These are phyloP conservation scores for Tolypocladium ovalisporum DNA, from an alignment of 2,329 filamentous ascomycete species.

Conservation along the genomic window DNA sequence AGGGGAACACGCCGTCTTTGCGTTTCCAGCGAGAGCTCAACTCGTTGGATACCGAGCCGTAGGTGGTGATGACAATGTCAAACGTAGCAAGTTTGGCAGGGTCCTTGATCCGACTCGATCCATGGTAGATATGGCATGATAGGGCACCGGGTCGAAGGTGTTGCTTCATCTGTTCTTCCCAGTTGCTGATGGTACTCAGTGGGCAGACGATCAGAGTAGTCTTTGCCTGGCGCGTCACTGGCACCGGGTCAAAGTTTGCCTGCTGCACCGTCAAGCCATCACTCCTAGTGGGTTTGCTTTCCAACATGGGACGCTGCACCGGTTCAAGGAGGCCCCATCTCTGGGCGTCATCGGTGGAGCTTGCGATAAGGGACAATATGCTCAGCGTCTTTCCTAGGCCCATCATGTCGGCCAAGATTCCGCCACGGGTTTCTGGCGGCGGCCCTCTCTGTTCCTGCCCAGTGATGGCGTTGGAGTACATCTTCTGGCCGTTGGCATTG, in stretches of 20 bases:
- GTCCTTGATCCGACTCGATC: constrained; percentile 61
- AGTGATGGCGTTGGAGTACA: constrained; percentile 80
- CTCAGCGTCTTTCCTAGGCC: constrained; percentile 81
- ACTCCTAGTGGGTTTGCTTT: constrained; percentile 24
- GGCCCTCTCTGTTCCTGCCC: constrained; percentile 48
- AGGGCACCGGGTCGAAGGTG: constrained; percentile 59
- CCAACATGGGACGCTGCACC: constrained; percentile 31
- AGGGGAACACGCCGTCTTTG: constrained; percentile 49
- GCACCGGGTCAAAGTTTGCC: constrained; percentile 35
- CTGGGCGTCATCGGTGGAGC: constrained; percentile 50
- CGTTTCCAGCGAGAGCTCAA: constrained; percentile 51
- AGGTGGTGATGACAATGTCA: constrained; percentile 87
- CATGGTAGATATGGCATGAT: constrained; percentile 78
- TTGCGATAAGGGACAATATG: constrained; percentile 66
- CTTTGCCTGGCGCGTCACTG: constrained; percentile 55
- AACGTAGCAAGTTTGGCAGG: constrained; percentile 56
- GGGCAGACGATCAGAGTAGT: constrained; percentile 83
- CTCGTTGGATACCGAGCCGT: constrained; percentile 78
- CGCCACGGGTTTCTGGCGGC: constrained; percentile 59
- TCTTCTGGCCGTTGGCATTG: constrained; percentile 36
- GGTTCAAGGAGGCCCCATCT: constrained; percentile 49
- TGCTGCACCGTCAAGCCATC: constrained; percentile 19
- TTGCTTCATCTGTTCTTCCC: constrained; percentile 82
- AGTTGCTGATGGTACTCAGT: constrained; percentile 84
- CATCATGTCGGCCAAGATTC: constrained; percentile 79